Base-by-base conservation (phyloP, 371 early-diverging fungal genomes). In the Rhizomucor pusillus region DNA sequence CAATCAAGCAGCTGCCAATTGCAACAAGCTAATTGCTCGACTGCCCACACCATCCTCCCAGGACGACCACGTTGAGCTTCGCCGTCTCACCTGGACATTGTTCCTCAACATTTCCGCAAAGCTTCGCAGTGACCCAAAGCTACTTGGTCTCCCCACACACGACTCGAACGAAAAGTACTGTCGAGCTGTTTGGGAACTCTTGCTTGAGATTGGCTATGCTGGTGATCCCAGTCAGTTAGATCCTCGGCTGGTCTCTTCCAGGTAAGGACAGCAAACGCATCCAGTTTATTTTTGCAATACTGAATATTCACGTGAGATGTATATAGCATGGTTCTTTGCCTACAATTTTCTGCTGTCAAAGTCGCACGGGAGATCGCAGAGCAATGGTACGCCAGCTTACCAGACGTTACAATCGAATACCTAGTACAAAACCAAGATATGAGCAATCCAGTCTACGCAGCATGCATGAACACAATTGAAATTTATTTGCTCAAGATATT, bases 281-380 rank as follows among this genome's bases (percentile, higher is more conserved):
- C n/a, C 13, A 13, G 14, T 51, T 3, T 20, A 43, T 47, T 14
- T 51, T 3, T 13, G 24, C 19, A 40, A 22, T 36, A 25, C 50
- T 7, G 29, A 29, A 7, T 29, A 29, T 29, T 29, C 29, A 29
- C 29, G 29, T 29, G 29, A 29, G n/a, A 29, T 29, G 3, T 29
- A 5, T 29, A 5, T 7, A 70, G 74, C 37, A 16, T 74, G 36
- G 47, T 53, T 10, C 52, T 74, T 64, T 36, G 56, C 5, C 25
- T 67, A 2, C 46, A 59, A 40, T 33, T 62, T n/a, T 14, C 58
- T 39, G 59, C 56, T 14, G 49, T 51, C 14, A 25, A 12, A 10
- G 67, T 67, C 2, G 74, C 63, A 1, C 67, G 59, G 50, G 60
- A 63, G 18, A 34, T 63, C 11, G 60, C 58, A 12, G 73, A 73